phyloP scores from a whole-genome alignment of 805 yeast species.

The Cyberlindnera sargentensis region DNA sequence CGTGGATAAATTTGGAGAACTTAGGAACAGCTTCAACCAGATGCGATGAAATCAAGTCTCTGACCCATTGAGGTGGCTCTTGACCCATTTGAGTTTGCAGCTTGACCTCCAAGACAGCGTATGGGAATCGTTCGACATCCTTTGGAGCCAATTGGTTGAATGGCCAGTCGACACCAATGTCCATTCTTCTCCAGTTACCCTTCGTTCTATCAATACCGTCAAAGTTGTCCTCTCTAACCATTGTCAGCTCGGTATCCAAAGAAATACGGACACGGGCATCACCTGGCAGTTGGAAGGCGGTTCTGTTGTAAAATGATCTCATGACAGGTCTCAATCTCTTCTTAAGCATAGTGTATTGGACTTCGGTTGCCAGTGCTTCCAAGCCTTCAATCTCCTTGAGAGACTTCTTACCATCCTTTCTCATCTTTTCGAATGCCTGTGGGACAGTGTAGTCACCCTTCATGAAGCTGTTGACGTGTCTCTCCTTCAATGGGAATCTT shows the following conservation, averaged over 20 bases:
- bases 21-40: slow-evolving; percentile 97
- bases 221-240: slow-evolving; percentile 96
- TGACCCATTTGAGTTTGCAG: slow-evolving; percentile 97
- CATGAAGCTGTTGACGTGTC: slow-evolving; percentile 78
- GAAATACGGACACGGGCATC: slow-evolving; percentile 99
- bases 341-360: slow-evolving; percentile 82
- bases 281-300: slow-evolving; percentile 98
- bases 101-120: slow-evolving; percentile 95
- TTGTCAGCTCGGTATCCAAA: slow-evolving; percentile 91
- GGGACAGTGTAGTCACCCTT: slow-evolving; percentile 79
- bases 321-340: slow-evolving; percentile 87
- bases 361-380: slow-evolving; percentile 88
- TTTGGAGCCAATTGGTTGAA: slow-evolving; percentile 75
- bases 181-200: slow-evolving; percentile 97
- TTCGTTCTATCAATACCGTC: slow-evolving; percentile 88
- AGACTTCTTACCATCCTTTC: slow-evolving; percentile 88
- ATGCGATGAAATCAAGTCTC: slow-evolving; percentile 85
- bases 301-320: slow-evolving; percentile 94
- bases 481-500: slow-evolving; percentile 87
- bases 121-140: slow-evolving; percentile 91
- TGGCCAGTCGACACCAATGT: slow-evolving; percentile 97
- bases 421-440: slow-evolving; percentile 86
- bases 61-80: slow-evolving; percentile 98
- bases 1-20: slow-evolving; percentile 95
- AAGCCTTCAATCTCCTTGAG: slow-evolving; percentile 82